Evolutionary conservation across 257 asterid species (phyloP).

Genomic region (Plantago ovata): DNA sequence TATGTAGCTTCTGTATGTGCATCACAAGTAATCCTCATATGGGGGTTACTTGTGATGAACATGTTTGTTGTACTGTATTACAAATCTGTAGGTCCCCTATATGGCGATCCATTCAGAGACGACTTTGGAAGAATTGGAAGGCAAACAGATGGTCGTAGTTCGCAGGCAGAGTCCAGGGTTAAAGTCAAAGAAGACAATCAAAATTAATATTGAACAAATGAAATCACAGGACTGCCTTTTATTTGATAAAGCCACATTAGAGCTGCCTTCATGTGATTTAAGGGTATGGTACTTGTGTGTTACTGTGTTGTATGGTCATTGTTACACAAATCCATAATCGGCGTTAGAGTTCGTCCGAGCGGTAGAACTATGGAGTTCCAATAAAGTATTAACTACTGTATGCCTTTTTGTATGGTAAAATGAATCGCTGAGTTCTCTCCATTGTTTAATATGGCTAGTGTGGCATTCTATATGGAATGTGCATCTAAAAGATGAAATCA

Average conservation of each 20-base stretch:
- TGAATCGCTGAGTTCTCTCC: too few species aligned
- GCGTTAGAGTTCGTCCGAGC: too few species aligned
- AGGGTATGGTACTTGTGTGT: background rate
- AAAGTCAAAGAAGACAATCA: slow-evolving; percentile 51
- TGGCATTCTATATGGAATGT: too few species aligned
- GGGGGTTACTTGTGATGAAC: too few species aligned
- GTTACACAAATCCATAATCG: too few species aligned
- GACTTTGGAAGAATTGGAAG: slow-evolving; percentile 10
- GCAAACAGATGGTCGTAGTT: slow-evolving; percentile 5
- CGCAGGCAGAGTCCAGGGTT: slow-evolving; percentile 25
- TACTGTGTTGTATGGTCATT: background rate
- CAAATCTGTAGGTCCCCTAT: background rate
- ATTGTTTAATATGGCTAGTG: too few species aligned
- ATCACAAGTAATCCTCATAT: too few species aligned
- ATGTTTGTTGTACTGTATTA: background rate
- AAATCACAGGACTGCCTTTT: too few species aligned
- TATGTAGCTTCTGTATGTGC: background rate
- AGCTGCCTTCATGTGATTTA: background rate
- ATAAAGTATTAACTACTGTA: too few species aligned
- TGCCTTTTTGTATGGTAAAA: too few species aligned
- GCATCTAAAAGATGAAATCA: too few species aligned
- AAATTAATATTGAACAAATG: slow-evolving; percentile 59
- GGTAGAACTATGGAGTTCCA: too few species aligned
- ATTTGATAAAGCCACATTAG: background rate
- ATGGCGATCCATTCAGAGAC: slow-evolving; percentile 32